Conservation (phyloP, 768 basidiomycete genomes). For the Leccinum ochraceum region DNA sequence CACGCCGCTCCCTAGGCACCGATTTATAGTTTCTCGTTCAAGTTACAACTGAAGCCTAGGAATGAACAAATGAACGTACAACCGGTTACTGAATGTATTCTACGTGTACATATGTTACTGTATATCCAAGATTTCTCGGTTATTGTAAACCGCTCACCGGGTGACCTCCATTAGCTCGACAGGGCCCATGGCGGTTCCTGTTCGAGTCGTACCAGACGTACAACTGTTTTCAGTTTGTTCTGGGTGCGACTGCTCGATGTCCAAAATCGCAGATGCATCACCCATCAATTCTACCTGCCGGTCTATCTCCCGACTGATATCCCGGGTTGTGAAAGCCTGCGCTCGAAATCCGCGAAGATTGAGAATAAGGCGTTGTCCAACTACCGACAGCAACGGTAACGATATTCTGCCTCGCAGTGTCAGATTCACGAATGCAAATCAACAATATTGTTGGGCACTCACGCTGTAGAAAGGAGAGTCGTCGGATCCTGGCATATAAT, state of each 20-base stretch:
- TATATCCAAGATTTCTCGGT: background rate
- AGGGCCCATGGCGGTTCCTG: background rate
- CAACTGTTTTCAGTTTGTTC: background rate
- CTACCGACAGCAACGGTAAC: conserved; percentile 12
- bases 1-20: too few species aligned
- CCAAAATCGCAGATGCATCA: background rate
- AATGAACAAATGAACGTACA: too few species aligned
- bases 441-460: background rate
- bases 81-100: too few species aligned
- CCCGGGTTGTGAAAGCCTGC: background rate
- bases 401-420: conserved; percentile 9
- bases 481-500: background rate
- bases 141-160: background rate
- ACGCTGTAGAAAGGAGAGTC: background rate
- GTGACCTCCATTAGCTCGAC: background rate
- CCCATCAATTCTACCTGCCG: background rate
- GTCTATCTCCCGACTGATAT: conserved; percentile 12
- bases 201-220: background rate
- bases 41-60: too few species aligned
- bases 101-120: too few species aligned
- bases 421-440: background rate
- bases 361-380: conserved; percentile 21
- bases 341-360: conserved; percentile 15
- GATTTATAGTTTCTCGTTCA: too few species aligned
- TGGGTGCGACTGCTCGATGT: background rate